Conservation (phyloP, 2,329 filamentous ascomycete genomes). For the Venturia oleaginea region DNA sequence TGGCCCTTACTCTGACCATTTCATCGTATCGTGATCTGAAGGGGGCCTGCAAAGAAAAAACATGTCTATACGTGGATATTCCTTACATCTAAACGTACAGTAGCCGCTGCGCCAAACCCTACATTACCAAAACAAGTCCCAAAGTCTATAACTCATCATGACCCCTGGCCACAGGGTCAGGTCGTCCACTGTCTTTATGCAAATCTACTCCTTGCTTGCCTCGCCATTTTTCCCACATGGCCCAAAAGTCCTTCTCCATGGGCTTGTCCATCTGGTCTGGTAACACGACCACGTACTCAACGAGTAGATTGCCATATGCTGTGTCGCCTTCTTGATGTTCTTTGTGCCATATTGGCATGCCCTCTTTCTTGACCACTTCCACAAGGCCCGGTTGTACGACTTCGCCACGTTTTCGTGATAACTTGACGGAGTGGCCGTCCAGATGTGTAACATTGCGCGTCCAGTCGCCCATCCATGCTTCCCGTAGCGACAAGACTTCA, state of each 20-base stretch:
- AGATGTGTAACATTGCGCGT: constrained; percentile 87
- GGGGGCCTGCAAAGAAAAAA: not conserved
- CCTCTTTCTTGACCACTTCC: constrained; percentile 71
- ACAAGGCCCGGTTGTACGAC: constrained; percentile 77
- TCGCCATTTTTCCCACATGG: constrained; percentile 84
- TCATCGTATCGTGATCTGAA: too few species aligned
- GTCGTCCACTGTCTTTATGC: constrained; percentile 58
- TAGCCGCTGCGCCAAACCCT: not conserved
- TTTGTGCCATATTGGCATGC: constrained; percentile 76
- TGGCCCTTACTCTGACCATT: too few species aligned
- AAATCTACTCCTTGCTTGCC: constrained; percentile 78
- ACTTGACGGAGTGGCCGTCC: constrained; percentile 77
- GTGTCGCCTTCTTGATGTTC: constrained; percentile 46
- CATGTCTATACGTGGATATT: constrained; percentile 3
- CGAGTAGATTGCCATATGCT: constrained; percentile 69
- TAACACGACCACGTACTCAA: constrained; percentile 82
- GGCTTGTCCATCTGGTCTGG: constrained; percentile 87
- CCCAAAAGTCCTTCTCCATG: constrained; percentile 91
- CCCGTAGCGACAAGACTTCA: constrained; percentile 76
- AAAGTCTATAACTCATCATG: constrained; percentile 7
- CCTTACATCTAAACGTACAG: not conserved
- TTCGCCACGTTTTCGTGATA: constrained; percentile 66
- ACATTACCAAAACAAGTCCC: not conserved
- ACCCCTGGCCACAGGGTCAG: not conserved
- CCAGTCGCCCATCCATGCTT: constrained; percentile 98